Percentiles rank a stretch among this genome's conserved stretches.
Evolutionary conservation across 192 early-diverging fungal genomes (phyloP).

Genomic region (Linnemannia exigua): DNA sequence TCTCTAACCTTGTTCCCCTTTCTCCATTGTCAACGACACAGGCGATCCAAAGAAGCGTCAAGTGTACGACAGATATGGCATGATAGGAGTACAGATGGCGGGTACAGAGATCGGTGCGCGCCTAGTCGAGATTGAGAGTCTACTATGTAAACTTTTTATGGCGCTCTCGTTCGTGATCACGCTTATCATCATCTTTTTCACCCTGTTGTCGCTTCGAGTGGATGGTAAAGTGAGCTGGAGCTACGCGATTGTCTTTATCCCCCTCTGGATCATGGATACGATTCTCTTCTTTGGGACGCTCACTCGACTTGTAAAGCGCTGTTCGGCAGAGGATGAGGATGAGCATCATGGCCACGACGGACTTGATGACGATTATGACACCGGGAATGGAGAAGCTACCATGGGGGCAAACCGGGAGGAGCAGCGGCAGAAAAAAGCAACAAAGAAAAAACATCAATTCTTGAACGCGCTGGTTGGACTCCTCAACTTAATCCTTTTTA

Average conservation of each 20-base stretch:
- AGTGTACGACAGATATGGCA: constrained; percentile 91
- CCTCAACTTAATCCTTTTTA: constrained; percentile 67
- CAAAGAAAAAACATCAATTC: neutral
- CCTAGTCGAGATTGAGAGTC: constrained; percentile 72
- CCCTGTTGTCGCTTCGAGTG: constrained; percentile 78
- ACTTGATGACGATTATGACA: constrained; percentile 50
- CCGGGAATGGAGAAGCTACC: constrained; percentile 7
- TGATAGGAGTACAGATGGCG: constrained; percentile 79
- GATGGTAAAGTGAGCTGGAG: constrained; percentile 78
- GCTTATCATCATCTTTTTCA: constrained; percentile 82
- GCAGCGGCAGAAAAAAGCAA: neutral
- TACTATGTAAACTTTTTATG: constrained; percentile 69
- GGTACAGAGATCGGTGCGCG: constrained; percentile 72
- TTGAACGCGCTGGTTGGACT: neutral
- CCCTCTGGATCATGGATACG: constrained; percentile 82
- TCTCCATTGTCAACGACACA: constrained; percentile 21
- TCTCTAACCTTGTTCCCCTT: neutral
- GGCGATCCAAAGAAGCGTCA: constrained; percentile 82
- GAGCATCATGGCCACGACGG: constrained; percentile 42
- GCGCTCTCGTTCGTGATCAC: constrained; percentile 61
- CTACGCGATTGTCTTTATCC: constrained; percentile 81
- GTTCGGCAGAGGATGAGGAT: constrained; percentile 58
- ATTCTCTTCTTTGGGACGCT: constrained; percentile 56
- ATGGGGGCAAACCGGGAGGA: neutral
- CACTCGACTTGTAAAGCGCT: constrained; percentile 25